Base-by-base conservation (phyloP, 164 flowering plant species). In the Umbilicus rupestris region DNA sequence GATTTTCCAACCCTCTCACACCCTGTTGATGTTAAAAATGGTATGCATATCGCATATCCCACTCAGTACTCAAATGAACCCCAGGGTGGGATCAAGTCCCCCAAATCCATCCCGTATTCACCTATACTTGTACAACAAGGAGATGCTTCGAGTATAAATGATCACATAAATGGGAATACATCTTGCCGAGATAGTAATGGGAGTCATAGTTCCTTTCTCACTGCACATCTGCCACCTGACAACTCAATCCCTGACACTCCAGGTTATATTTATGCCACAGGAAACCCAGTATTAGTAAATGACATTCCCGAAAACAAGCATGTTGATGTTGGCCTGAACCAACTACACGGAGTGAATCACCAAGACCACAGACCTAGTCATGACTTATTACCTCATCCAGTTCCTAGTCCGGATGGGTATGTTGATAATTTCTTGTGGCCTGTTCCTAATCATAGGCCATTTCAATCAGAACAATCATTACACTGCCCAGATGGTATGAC, bases 141-240 rank as follows among this genome's bases (percentile, higher is more conserved):
- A 65, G 74, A 72, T 66, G 70, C 71, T 5, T 68, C 30, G 16
- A 70, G 65, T 72, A 66, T 29, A 44, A 52, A 69, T 64, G 8
- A 30, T 30, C 73, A 69, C 10, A 47, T 46, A 17, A 29, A 50
- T 46, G 68, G 65, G 20, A 35, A 71, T 64, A 71, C 58, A 59
- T 73, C 73, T 22, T 20, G 39, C 67, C 63, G 47, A 63, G 68
- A 45, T 35, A 75, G 73, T 65, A 30, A 52, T 45, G 81, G 73
- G 58, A 75, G 71, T 69, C 70, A 39, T 68, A 70, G 57, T 19
- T 66, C 76, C 58, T 70, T 62, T 60, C 16, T 60, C 39, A 63
- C 71, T 42, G 72, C 73, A 33, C 76, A 70, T n/a, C 70, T 72
- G n/a, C 73, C 66, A 10, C 69, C 67, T 58, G 74, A 70, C 20